These are phyloP conservation scores for Colletotrichum lentis DNA, from an alignment of 2,329 filamentous ascomycete genomes.

Conservation along the genomic window DNA sequence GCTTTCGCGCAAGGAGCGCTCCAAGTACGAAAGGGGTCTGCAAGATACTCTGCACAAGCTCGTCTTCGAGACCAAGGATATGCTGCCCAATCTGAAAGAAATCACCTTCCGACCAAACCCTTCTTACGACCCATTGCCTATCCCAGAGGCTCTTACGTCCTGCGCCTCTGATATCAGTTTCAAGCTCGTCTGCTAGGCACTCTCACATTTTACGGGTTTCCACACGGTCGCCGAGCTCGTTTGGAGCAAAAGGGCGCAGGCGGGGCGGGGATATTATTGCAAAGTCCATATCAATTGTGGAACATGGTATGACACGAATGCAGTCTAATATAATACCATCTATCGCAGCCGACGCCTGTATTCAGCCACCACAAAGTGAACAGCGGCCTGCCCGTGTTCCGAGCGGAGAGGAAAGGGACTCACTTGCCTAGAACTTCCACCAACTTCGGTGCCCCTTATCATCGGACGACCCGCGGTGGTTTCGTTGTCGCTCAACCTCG, in stretches of 20 bases:
- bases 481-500: background rate
- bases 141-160: conserved; percentile 23
- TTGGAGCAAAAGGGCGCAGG: background rate
- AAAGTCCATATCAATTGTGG: background rate
- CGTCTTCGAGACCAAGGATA: conserved; percentile 40
- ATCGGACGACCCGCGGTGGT: background rate
- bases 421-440: conserved; percentile 5
- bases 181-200: conserved; percentile 25
- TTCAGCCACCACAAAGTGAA: background rate
- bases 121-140: conserved; percentile 26
- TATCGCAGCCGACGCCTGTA: background rate
- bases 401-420: too few relatives aligned
- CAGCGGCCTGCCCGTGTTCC: background rate
- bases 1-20: conserved; percentile 14
- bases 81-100: conserved; percentile 27
- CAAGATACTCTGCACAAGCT: conserved; percentile 47
- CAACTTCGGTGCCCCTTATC: conserved; percentile 3
- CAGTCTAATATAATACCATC: background rate
- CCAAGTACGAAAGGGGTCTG: conserved; percentile 44
- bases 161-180: conserved; percentile 17
- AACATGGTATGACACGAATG: background rate
- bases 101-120: conserved; percentile 34
- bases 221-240: background rate
- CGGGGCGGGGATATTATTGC: background rate
- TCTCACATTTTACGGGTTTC: too few relatives aligned